These are phyloP conservation scores for Rhodosporidiobolus sp. DNA, from an alignment of 768 basidiomycete species.

Conservation along the genomic window DNA sequence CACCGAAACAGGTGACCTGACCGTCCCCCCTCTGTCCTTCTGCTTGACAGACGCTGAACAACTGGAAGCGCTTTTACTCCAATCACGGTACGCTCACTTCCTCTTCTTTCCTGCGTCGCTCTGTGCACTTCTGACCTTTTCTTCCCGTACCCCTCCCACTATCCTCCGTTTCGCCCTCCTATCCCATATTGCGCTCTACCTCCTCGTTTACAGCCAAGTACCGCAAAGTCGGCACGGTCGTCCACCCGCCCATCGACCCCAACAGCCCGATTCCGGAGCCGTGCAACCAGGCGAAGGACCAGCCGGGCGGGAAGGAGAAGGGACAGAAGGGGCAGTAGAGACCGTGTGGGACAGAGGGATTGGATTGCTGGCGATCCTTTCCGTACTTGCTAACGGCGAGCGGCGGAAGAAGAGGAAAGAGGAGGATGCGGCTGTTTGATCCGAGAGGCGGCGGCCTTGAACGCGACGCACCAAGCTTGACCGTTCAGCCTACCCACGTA, in stretches of 20 bases:
- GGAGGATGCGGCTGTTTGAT: no score
- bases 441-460: no score
- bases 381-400: no score
- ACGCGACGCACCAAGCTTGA: no score
- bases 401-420: no score
- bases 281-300: conserved; percentile 63
- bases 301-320: conserved; percentile 33
- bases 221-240: conserved; percentile 41
- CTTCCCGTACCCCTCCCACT: background rate
- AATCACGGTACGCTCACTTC: conserved; percentile 68
- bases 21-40: no score
- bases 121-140: background rate
- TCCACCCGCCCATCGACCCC: conserved; percentile 73
- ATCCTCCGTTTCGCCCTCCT: background rate
- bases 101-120: background rate
- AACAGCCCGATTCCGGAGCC: conserved; percentile 68
- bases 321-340: no score
- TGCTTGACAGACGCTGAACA: conserved; percentile 62
- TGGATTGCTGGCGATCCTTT: no score
- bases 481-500: no score
- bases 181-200: no score
- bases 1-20: no score
- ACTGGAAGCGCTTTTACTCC: conserved; percentile 88
- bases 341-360: no score
- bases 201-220: conserved; percentile 15